Evolutionary conservation across 345 rosid genomes (phyloP), one percentile per base, ranked within the genome.

Genomic region (Punica granatum): DNA sequence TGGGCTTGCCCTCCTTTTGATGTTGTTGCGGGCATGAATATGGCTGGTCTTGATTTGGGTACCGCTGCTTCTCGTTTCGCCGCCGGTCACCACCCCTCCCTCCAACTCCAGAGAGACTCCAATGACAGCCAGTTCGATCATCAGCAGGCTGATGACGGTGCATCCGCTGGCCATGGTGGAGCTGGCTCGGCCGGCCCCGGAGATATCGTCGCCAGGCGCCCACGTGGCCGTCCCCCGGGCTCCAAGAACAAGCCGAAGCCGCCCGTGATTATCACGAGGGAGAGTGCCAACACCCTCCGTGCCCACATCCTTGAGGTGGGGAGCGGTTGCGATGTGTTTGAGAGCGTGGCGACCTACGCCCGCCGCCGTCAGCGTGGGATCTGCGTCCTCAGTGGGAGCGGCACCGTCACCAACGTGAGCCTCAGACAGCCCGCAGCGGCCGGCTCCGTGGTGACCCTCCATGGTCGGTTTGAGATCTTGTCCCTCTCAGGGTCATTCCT

Each of bases 351-450:
- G 13, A 77, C 74, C 79, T 80, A 80, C 67, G 84, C 84, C n/a
- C 68, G 81, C n/a, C 59, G 84, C 48, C 70, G 84, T 66, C 84
- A 80, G 71, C 76, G 84, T 1, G 84, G 84, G 69, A 75, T 80
- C 70, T 80, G 81, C 65, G 54, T 80, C 31, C 79, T 80, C 36
- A 74, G 78, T 51, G 84, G 84, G 23, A 76, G 81, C 32, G 84
- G 84, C 34, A 75, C 75, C 2, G 84, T 80, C 32, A 74, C 81
- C 18, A 80, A 80, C 67, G 84, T 80, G 30, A 80, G 64, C 68
- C 74, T 80, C 71, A 53, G 84, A n/a, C 84, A 80, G 67, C 84
- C 84, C 0, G 80, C 83, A 0, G 74, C 81, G 0, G 76, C 77
- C 0, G 80, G 78, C 21, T 72, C 81, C 9, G 23, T 77, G 1